phyloP scores from a whole-genome alignment of 768 basidiomycete species.

The Phlegmacium glaucopus region DNA sequence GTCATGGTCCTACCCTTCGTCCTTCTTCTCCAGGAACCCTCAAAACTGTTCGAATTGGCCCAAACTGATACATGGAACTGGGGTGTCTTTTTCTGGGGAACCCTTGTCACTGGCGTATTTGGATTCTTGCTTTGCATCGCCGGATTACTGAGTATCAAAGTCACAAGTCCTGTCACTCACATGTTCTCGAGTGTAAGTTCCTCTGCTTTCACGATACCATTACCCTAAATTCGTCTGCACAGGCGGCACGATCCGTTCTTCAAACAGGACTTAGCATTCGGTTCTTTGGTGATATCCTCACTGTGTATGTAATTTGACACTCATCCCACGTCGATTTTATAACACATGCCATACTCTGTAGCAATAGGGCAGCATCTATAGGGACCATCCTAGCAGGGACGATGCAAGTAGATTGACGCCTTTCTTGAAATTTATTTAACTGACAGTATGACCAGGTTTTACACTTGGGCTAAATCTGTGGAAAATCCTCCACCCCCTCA shows the following conservation, averaged over 20 bases:
- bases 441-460: constrained; percentile 35
- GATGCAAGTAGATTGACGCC: constrained; percentile 45
- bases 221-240: constrained; percentile 8
- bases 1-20: constrained; percentile 62
- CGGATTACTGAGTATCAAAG: constrained; percentile 75
- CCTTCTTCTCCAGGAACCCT: constrained; percentile 51
- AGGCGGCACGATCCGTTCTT: constrained; percentile 81
- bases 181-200: constrained; percentile 75
- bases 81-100: constrained; percentile 59
- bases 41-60: constrained; percentile 37
- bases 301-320: constrained; percentile 45
- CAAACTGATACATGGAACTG: constrained; percentile 43
- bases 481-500: constrained; percentile 14
- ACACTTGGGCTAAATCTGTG: constrained; percentile 48
- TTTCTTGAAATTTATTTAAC: background rate
- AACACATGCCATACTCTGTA: constrained; percentile 21
- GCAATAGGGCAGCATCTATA: constrained; percentile 64
- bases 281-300: constrained; percentile 73
- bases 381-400: constrained; percentile 65
- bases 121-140: constrained; percentile 81
- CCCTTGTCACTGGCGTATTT: constrained; percentile 67
- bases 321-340: background rate
- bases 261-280: constrained; percentile 80
- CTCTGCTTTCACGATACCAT: constrained; percentile 5
- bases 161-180: constrained; percentile 81